These are phyloP conservation scores for Cymbopogon flexuosus DNA, from an alignment of 202 grass and related monocot species.

Conservation along the genomic window DNA sequence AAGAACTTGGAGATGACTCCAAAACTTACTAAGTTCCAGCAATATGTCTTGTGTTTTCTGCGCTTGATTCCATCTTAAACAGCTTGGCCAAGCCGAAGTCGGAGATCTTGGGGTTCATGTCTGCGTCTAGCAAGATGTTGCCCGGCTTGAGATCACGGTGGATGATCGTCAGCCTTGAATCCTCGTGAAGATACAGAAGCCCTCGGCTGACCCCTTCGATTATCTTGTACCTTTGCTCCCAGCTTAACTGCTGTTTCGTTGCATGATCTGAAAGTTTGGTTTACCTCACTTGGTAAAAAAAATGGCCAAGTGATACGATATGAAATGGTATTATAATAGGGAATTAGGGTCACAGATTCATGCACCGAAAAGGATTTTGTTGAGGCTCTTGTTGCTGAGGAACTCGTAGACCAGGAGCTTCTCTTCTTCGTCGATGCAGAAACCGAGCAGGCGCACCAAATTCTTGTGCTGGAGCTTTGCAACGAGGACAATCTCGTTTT, in stretches of 20 bases:
- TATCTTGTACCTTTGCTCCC: slow-evolving; percentile 39
- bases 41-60: slow-evolving; percentile 40
- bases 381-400: slow-evolving; percentile 51
- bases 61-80: slow-evolving; percentile 21
- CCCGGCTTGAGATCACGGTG: slow-evolving; percentile 61
- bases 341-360: neutral
- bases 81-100: slow-evolving; percentile 58
- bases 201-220: slow-evolving; percentile 51
- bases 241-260: slow-evolving; percentile 16
- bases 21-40: slow-evolving; percentile 51
- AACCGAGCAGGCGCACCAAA: slow-evolving; percentile 42
- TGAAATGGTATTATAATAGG: neutral
- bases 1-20: neutral
- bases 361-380: slow-evolving; percentile 54
- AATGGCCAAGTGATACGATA: neutral
- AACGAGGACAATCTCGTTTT: slow-evolving; percentile 43
- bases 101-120: slow-evolving; percentile 70
- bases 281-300: neutral
- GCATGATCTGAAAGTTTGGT: slow-evolving; percentile 25
- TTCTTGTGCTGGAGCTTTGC: slow-evolving; percentile 70
- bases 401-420: slow-evolving; percentile 61
- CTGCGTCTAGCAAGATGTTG: slow-evolving; percentile 51
- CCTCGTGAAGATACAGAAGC: slow-evolving; percentile 62
- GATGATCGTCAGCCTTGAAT: slow-evolving; percentile 54
- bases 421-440: slow-evolving; percentile 6